Evolutionary conservation across 257 asterid species (phyloP).

Genomic region (Solanum ossicruentum): DNA sequence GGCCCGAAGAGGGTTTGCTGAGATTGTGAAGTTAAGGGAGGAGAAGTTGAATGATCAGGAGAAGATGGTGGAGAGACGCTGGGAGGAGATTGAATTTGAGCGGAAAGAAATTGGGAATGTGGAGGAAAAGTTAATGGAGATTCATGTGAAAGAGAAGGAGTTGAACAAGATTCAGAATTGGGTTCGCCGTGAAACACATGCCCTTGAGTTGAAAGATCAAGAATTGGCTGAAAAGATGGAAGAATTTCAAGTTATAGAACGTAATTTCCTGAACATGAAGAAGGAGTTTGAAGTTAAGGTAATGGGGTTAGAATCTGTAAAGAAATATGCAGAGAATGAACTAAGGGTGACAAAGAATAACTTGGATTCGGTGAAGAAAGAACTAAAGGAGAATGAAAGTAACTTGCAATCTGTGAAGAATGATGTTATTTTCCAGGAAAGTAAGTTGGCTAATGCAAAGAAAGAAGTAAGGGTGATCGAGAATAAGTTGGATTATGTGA

Average conservation of each 20-base stretch:
- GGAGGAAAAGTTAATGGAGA: neutral
- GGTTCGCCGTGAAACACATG: neutral
- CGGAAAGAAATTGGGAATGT: neutral
- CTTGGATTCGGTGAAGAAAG: neutral
- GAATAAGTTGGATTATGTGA: neutral
- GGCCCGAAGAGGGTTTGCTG: neutral
- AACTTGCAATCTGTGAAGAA: neutral
- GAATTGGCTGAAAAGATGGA: neutral
- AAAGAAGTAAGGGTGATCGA: neutral
- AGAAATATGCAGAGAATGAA: neutral
- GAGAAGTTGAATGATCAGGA: conserved; percentile 5
- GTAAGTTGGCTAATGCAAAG: neutral
- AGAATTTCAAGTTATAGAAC: neutral
- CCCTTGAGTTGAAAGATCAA: neutral
- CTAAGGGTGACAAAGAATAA: neutral
- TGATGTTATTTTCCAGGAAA: neutral
- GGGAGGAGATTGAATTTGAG: neutral
- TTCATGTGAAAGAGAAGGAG: neutral
- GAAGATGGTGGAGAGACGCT: neutral
- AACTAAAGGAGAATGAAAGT: neutral
- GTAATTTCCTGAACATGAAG: neutral
- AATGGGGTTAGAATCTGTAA: neutral
- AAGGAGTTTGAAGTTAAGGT: neutral
- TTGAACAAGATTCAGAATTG: neutral
- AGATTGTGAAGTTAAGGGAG: conserved; percentile 1